Evolutionary conservation across 164 flowering plant genomes (phyloP), one percentile per base, ranked within the genome.

Genomic region (Nelumbo lutea): DNA sequence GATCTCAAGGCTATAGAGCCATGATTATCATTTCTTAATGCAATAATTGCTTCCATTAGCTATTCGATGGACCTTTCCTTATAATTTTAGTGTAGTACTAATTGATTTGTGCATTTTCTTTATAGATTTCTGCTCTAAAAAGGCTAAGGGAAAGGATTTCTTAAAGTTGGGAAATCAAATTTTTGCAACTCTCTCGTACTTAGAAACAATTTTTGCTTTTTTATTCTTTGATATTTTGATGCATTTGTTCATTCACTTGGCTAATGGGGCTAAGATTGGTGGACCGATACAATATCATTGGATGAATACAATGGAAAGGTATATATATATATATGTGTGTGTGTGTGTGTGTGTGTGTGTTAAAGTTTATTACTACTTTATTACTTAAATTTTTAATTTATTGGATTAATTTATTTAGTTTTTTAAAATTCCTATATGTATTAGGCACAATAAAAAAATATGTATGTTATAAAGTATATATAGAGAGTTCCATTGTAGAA

Each of bases 221-320:
- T n/a, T 68, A 1, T 77, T 77, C 45, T 77, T 76, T 46, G 63
- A 68, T 55, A 52, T 72, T 0, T 68, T 69, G 70, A 63, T 69
- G 4, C 71, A 72, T 14, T 55, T 73, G 10, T 42, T 62, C 1
- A 14, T 66, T 13, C 73, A 69, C 43, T 62, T 77, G 10, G 60
- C 52, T 2, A 1, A 13, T 5, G 70, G 68, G 27, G 67, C 58
- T 1, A 59, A 9, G 39, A 6, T 72, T 8, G 52, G 6, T 5
- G 72, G 69, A 5, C 75, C 69, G 3, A 69, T 72, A 1, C 72
- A 68, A n/a, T 62, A 57, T 14, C 61, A 50, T 4, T 73, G 71
- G 63, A 73, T 73, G 76, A 62, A 43, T 15, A 48, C 58, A 9
- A 40, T 62, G 5, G 62, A 72, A n/a, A 67, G 71, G 67, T 67